Conservation (phyloP, 371 early-diverging fungal genomes). For the Batrachochytrium dendrobatidis region DNA sequence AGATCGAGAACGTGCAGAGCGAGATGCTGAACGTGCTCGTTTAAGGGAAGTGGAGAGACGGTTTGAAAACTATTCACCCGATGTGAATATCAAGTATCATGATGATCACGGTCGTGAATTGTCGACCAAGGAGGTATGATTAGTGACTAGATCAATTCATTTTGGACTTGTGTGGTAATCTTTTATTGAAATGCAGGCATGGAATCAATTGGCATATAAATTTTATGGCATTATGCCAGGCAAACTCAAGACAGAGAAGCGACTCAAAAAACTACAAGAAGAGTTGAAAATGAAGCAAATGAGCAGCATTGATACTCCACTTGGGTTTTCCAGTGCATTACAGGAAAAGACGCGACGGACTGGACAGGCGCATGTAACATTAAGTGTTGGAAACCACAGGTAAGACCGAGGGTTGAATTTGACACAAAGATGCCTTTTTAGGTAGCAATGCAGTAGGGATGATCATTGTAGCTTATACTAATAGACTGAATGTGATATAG, state of each 20-base stretch:
- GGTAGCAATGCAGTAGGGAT: too few species aligned
- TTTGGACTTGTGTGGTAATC: neutral
- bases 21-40: conserved; percentile 53
- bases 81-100: conserved; percentile 80
- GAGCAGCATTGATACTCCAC: conserved; percentile 70
- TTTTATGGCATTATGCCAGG: conserved; percentile 93
- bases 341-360: conserved; percentile 63
- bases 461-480: too few species aligned
- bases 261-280: conserved; percentile 70
- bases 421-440: too few species aligned
- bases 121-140: conserved; percentile 67
- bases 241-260: conserved; percentile 90
- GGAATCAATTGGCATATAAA: conserved; percentile 81
- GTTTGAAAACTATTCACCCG: conserved; percentile 85
- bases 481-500: too few species aligned
- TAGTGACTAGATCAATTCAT: too few species aligned
- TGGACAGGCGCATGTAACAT: conserved; percentile 73
- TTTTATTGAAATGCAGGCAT: conserved; percentile 54
- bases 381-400: conserved; percentile 69
- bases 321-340: conserved; percentile 66
- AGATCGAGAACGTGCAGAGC: conserved; percentile 49
- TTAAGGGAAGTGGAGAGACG: conserved; percentile 69
- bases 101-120: conserved; percentile 79
- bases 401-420: too few species aligned
- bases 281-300: conserved; percentile 69